Evolutionary conservation across 495 filamentous ascomycete species (phyloP), one percentile per base, ranked within the genome.

Genomic region (Mytilinidion resinicola): DNA sequence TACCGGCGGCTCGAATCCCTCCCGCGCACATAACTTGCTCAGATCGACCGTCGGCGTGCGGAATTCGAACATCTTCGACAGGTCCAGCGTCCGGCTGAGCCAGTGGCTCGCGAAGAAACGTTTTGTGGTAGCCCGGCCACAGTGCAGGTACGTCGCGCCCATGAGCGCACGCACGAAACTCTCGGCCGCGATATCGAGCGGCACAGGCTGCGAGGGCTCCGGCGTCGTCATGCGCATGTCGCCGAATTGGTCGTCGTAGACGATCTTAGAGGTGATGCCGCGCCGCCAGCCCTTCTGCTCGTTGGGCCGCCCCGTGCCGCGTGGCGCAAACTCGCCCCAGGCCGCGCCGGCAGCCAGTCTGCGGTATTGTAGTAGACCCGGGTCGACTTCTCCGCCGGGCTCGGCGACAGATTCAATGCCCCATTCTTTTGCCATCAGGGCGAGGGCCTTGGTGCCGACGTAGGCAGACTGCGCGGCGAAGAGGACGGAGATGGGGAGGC

Each of bases 311-410:
- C 65, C 67, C 30, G 69, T 51, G n/a, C 72, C 41, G 25, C 75
- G 62, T 30, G 68, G 66, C 33, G 47, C 14, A n/a, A 51, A 17
- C 51, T 10, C 36, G 48, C 42, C 51, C 49, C 56, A 51, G 62
- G 65, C 9, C 57, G n/a, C 74, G 12, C 86, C 87, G 1, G 87
- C 80, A 35, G 76, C 71, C 37, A 85, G 50, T 46, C 81, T 72
- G 52, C 76, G 78, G 73, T 89, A 93, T 70, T 97, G 95, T 41
- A 98, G 78, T n/a, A 91, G 74, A 9, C 93, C 95, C 1, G 92
- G 87, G 71, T 98, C 91, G 54, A 97, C 92, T 73, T 97, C 89
- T 46, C 81, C 85, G 19, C 90, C 91, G 0, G 93, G 92, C 36
- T 80, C 83, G 8, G 88, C 86, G 14, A 88, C 93, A 38, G 75